Conservation (phyloP, 768 basidiomycete species). For the Mycena galopus region DNA sequence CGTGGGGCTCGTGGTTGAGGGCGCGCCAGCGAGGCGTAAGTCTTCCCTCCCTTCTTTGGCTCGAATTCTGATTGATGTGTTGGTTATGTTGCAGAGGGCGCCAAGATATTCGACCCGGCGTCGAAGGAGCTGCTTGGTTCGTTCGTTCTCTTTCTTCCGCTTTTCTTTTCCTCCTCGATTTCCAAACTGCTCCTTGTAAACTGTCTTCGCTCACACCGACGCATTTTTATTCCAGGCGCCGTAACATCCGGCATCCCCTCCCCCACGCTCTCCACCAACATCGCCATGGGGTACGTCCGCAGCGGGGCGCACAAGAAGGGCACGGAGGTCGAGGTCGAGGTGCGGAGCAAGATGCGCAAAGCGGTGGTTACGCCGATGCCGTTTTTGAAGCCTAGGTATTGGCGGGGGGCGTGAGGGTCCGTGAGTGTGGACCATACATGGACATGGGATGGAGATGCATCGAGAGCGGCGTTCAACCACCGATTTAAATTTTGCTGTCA, state of each 20-base stretch:
- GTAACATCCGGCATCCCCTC: slow-evolving; percentile 98
- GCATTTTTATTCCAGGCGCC: slow-evolving; percentile 36
- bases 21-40: slow-evolving; percentile 86
- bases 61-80: neutral
- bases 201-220: too few relatives aligned
- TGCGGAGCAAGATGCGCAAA: slow-evolving; percentile 83
- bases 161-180: too few relatives aligned
- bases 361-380: slow-evolving; percentile 89
- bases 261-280: slow-evolving; percentile 89
- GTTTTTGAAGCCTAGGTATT: slow-evolving; percentile 88
- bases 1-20: slow-evolving; percentile 87
- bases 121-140: slow-evolving; percentile 69
- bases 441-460: too few relatives aligned
- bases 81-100: slow-evolving; percentile 76
- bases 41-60: slow-evolving; percentile 5
- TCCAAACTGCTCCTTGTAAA: too few relatives aligned
- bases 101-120: slow-evolving; percentile 73
- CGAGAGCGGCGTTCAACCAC: too few relatives aligned
- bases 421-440: too few relatives aligned
- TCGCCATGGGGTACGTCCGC: slow-evolving; percentile 94
- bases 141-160: neutral
- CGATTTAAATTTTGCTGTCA: too few relatives aligned
- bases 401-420: slow-evolving; percentile 61
- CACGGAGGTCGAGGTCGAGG: slow-evolving; percentile 85
- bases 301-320: slow-evolving; percentile 92